Conservation (phyloP, 1,284 basidiomycete genomes). For the Cutaneotrichosporon arboriforme region DNA sequence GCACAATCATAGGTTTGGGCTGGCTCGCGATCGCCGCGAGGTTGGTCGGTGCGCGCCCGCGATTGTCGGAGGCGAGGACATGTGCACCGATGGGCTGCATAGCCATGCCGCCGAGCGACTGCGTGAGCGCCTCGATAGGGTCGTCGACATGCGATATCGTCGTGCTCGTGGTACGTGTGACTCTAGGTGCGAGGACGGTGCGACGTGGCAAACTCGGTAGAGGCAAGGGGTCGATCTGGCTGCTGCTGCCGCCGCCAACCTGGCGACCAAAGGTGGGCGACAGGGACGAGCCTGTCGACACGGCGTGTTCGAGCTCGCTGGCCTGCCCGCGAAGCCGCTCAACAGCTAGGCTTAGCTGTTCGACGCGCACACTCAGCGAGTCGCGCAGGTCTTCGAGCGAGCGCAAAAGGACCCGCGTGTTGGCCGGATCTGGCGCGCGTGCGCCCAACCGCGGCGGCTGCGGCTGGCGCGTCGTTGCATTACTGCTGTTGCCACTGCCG, state of each 20-base stretch:
- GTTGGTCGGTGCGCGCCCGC: constrained; percentile 12
- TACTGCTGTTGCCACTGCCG: neutral
- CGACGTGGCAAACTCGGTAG: neutral
- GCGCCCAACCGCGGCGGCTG: neutral
- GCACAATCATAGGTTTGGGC: constrained; percentile 10
- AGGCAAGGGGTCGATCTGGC: constrained; percentile 2
- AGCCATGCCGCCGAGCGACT: neutral
- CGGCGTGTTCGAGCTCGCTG: constrained; percentile 23
- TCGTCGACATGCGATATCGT: neutral
- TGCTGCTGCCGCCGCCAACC: neutral
- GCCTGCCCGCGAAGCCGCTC: constrained; percentile 30
- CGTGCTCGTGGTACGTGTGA: neutral
- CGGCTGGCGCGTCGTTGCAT: neutral
- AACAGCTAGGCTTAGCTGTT: constrained; percentile 27
- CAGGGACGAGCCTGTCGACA: constrained; percentile 10
- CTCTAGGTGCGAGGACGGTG: neutral
- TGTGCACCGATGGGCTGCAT: neutral
- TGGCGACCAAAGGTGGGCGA: constrained; percentile 10
- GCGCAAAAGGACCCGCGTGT: constrained; percentile 19
- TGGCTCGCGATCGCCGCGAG: constrained; percentile 7
- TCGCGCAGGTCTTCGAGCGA: constrained; percentile 33
- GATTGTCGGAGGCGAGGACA: neutral
- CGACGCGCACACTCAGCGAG: constrained; percentile 24
- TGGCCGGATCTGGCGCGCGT: constrained; percentile 10
- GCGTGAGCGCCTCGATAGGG: neutral